Evolutionary conservation across 1,284 basidiomycete species (phyloP).

Genomic region (Tilletia indica): DNA sequence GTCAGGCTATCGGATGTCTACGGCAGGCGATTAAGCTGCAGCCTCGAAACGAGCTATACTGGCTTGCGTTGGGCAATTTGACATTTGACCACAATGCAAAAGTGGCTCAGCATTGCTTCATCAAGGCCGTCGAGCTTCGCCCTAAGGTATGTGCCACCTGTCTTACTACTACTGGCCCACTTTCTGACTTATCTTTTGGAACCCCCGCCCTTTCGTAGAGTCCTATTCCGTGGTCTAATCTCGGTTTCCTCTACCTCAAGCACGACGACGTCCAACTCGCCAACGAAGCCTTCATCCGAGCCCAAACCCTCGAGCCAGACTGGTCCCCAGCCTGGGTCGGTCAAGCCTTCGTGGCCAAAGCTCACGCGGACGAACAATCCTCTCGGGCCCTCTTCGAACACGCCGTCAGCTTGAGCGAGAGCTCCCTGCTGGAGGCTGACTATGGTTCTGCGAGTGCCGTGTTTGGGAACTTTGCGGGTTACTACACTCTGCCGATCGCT

Average conservation of each 20-base stretch:
- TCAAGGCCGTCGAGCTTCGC: slow-evolving; percentile 82
- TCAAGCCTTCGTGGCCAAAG: slow-evolving; percentile 76
- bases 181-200: no score
- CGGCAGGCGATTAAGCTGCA: slow-evolving; percentile 75
- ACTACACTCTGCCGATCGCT: slow-evolving; percentile 59
- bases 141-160: slow-evolving; percentile 59
- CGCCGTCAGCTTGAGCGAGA: slow-evolving; percentile 70
- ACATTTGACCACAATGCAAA: slow-evolving; percentile 69
- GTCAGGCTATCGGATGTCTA: slow-evolving; percentile 65
- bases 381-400: slow-evolving; percentile 77
- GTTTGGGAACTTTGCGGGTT: slow-evolving; percentile 61
- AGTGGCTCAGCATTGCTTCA: slow-evolving; percentile 84
- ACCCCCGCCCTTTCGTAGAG: slow-evolving; percentile 61
- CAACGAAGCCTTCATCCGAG: slow-evolving; percentile 78
- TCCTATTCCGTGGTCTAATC: slow-evolving; percentile 77
- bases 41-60: slow-evolving; percentile 72
- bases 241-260: slow-evolving; percentile 85
- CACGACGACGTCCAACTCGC: slow-evolving; percentile 79
- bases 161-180: neutral
- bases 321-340: slow-evolving; percentile 89
- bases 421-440: slow-evolving; percentile 74
- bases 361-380: slow-evolving; percentile 67
- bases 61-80: slow-evolving; percentile 77
- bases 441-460: slow-evolving; percentile 71
- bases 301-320: slow-evolving; percentile 89